Conservation (phyloP, 805 yeast genomes). For the Diddensiella caesifluorescens region DNA sequence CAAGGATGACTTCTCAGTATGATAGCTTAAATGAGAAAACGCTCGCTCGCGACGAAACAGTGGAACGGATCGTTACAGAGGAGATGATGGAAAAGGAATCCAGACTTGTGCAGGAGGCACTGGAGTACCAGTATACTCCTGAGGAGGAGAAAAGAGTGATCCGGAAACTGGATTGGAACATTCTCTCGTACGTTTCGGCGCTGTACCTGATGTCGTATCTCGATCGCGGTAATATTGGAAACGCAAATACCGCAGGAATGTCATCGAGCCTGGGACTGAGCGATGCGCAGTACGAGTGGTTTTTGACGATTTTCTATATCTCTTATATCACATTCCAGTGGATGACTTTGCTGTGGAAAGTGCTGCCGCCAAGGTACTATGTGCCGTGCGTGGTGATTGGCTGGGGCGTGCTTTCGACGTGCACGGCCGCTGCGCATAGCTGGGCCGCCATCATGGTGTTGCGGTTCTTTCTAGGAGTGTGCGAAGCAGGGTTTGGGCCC, state of each 20-base stretch:
- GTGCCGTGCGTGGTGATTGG: slow-evolving; percentile 43
- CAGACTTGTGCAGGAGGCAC: slow-evolving; percentile 9
- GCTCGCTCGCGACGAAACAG: too few species aligned
- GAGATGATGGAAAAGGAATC: too few species aligned
- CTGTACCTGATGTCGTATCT: slow-evolving; percentile 46
- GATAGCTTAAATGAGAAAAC: too few species aligned
- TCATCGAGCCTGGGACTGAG: slow-evolving; percentile 38
- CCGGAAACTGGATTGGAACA: slow-evolving; percentile 40
- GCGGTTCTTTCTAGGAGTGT: slow-evolving; percentile 42
- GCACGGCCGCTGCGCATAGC: slow-evolving; percentile 43
- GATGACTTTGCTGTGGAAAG: slow-evolving; percentile 42
- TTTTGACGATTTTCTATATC: slow-evolving; percentile 44
- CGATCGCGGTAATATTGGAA: slow-evolving; percentile 50
- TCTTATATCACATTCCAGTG: slow-evolving; percentile 46
- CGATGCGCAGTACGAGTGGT: slow-evolving; percentile 41
- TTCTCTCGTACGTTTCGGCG: slow-evolving; percentile 43
- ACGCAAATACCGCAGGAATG: slow-evolving; percentile 49
- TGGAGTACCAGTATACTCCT: slow-evolving; percentile 14
- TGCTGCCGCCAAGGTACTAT: slow-evolving; percentile 42
- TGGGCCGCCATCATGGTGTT: slow-evolving; percentile 41
- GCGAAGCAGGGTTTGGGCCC: slow-evolving; percentile 32
- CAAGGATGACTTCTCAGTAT: too few species aligned
- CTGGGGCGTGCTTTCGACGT: slow-evolving; percentile 48
- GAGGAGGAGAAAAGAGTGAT: slow-evolving; percentile 22
- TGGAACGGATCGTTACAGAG: too few species aligned